A percentile compares a stretch with the other conserved stretches of the same genome.
phyloP scores from a whole-genome alignment of 1,284 basidiomycete genomes.

The Leccinum ambiguum region DNA sequence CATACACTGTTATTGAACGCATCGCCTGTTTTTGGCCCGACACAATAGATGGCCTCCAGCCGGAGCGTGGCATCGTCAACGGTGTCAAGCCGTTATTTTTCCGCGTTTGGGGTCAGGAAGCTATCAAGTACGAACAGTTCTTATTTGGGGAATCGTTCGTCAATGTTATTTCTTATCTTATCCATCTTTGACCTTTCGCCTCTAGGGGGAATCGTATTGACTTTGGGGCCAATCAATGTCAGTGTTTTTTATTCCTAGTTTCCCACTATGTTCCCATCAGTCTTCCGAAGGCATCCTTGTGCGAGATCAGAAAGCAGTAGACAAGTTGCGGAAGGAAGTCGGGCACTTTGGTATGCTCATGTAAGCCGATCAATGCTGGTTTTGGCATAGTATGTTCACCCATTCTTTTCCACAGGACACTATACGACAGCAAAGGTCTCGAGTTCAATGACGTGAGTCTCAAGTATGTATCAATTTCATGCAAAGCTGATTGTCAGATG shows the following conservation, averaged over 20 bases:
- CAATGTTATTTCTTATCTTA: neutral
- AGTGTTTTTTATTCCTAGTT: conserved; percentile 10
- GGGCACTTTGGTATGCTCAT: too few species aligned
- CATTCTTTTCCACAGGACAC: too few species aligned
- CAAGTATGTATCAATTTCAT: too few species aligned
- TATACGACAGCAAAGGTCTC: too few species aligned
- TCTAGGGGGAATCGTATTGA: conserved; percentile 52
- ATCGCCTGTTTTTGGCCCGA: conserved; percentile 64
- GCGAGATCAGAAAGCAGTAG: conserved; percentile 52
- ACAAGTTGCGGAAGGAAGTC: conserved; percentile 36
- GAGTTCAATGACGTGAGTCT: too few species aligned
- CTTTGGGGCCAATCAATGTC: conserved; percentile 70
- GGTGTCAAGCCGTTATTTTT: conserved; percentile 64
- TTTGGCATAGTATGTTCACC: too few species aligned
- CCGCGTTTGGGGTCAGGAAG: conserved; percentile 50
- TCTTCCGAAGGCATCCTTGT: conserved; percentile 62
- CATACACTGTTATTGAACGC: conserved; percentile 61
- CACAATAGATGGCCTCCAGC: conserved; percentile 59
- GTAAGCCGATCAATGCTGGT: too few species aligned
- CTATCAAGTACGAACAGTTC: conserved; percentile 56
- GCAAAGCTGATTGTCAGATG: too few species aligned
- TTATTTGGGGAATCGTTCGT: conserved; percentile 50
- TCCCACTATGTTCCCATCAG: neutral
- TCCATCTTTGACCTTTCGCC: conserved; percentile 9
- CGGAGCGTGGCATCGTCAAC: conserved; percentile 58